A percentile compares a stretch with the other conserved stretches of the same genome.
Evolutionary conservation across 371 early-diverging fungal species (phyloP).

Genomic region (Rhizopus microsporus): DNA sequence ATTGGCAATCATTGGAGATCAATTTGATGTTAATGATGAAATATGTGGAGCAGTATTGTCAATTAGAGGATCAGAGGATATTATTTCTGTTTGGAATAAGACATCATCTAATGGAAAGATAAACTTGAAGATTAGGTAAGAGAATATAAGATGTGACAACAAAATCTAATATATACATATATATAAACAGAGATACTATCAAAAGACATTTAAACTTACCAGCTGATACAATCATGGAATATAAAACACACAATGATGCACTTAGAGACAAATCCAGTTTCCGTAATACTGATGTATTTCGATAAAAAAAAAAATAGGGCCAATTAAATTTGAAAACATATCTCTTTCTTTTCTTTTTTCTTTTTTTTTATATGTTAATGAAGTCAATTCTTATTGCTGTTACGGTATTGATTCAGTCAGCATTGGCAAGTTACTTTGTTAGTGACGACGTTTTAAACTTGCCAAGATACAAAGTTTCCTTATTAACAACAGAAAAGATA

Average conservation of each 20-base stretch:
- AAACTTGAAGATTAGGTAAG: slow-evolving; percentile 79
- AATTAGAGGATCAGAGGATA: slow-evolving; percentile 91
- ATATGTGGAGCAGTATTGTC: slow-evolving; percentile 96
- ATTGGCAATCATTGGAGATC: slow-evolving; percentile 91
- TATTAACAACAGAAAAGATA: slow-evolving; percentile 42
- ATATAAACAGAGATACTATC: slow-evolving; percentile 75
- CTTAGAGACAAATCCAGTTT: slow-evolving; percentile 89
- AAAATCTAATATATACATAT: background rate
- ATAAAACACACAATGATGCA: slow-evolving; percentile 93
- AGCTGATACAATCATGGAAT: slow-evolving; percentile 88
- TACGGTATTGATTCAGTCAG: background rate
- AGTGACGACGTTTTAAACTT: slow-evolving; percentile 57
- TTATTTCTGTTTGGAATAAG: slow-evolving; percentile 94
- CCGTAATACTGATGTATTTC: slow-evolving; percentile 84
- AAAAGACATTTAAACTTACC: slow-evolving; percentile 85
- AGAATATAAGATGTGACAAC: background rate
- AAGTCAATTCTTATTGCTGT: too few species aligned
- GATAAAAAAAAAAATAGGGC: slow-evolving; percentile 36
- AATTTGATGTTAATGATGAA: slow-evolving; percentile 87
- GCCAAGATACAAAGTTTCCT: slow-evolving; percentile 53
- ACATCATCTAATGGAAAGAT: slow-evolving; percentile 81
- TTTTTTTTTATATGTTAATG: background rate
- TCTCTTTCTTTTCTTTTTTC: background rate
- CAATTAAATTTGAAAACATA: background rate
- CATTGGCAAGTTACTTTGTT: slow-evolving; percentile 36